Percentiles rank a stretch among this genome's conserved stretches.
phyloP scores from a whole-genome alignment of 2,329 filamentous ascomycete genomes.

The Ophiocordyceps camponoti-rufipedis region DNA sequence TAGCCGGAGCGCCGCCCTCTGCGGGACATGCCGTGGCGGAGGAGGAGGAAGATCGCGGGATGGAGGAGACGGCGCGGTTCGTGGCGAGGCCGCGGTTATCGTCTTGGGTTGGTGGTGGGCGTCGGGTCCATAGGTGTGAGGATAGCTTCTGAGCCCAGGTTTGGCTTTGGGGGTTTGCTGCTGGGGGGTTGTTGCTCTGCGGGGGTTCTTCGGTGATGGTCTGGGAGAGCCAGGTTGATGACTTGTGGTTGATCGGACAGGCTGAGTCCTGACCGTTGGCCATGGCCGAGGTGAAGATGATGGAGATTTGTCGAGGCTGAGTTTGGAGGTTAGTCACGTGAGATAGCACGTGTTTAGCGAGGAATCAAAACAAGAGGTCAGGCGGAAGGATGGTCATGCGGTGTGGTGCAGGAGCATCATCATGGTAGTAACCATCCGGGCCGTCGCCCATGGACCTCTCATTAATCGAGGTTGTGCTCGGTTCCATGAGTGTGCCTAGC shows the following conservation, averaged over 20 bases:
- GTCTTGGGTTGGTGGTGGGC: conserved; percentile 5
- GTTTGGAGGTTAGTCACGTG: background rate
- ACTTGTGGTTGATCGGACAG: conserved; percentile 84
- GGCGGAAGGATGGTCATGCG: background rate
- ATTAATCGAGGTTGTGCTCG: no score
- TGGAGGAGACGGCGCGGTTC: conserved; percentile 60
- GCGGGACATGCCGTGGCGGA: conserved; percentile 18
- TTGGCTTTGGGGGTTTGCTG: conserved; percentile 5
- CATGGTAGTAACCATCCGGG: no score
- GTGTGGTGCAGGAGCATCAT: background rate
- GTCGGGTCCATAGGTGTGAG: conserved; percentile 13
- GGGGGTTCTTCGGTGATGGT: conserved; percentile 18
- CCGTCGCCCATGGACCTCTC: background rate
- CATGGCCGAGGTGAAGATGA: conserved; percentile 12
- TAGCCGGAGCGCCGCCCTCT: conserved; percentile 32
- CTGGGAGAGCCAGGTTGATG: conserved; percentile 69
- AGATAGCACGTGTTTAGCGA: background rate
- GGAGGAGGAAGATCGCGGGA: conserved; percentile 35
- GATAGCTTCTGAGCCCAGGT: conserved; percentile 25
- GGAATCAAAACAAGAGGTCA: background rate
- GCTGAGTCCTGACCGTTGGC: conserved; percentile 13
- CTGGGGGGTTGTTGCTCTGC: no score
- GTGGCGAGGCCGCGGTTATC: conserved; percentile 30
- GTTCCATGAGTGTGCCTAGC: no score
- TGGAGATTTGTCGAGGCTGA: no score